Percentiles rank a stretch among this genome's conserved stretches.
phyloP scores from a whole-genome alignment of 2,329 filamentous ascomycete genomes.

The Fusarium verticillioides region DNA sequence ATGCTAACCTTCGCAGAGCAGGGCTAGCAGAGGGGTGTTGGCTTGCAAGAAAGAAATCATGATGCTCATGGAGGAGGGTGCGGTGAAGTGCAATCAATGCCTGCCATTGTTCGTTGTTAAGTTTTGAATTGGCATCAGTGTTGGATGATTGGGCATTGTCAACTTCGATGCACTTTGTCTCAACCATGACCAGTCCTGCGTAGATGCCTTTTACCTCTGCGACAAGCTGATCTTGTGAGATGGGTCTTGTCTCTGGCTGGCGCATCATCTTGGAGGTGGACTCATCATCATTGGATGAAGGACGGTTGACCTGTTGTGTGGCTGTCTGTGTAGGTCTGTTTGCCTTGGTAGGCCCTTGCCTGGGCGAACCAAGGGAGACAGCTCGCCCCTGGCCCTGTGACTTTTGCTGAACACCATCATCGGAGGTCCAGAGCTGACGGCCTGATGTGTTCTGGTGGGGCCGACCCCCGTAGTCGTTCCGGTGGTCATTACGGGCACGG shows the following conservation, averaged over 20 bases:
- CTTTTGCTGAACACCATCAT: slow-evolving; percentile 34
- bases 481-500: slow-evolving; percentile 25
- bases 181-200: slow-evolving; percentile 84
- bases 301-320: not conserved
- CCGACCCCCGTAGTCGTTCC: slow-evolving; percentile 36
- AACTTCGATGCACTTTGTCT: slow-evolving; percentile 87
- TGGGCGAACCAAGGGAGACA: slow-evolving; percentile 4
- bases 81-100: slow-evolving; percentile 84
- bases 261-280: slow-evolving; percentile 24
- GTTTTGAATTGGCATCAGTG: slow-evolving; percentile 54
- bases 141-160: slow-evolving; percentile 70
- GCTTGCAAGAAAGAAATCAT: slow-evolving; percentile 86
- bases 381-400: slow-evolving; percentile 14
- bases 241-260: slow-evolving; percentile 49
- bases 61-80: slow-evolving; percentile 83
- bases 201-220: slow-evolving; percentile 88
- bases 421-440: slow-evolving; percentile 46
- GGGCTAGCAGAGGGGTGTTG: slow-evolving; percentile 84
- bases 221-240: slow-evolving; percentile 81
- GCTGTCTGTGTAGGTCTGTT: slow-evolving; percentile 4
- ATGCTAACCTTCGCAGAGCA: slow-evolving; percentile 74
- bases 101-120: slow-evolving; percentile 81
- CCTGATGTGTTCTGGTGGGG: slow-evolving; percentile 34
- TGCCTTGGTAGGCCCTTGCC: slow-evolving; percentile 9
- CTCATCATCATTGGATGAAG: slow-evolving; percentile 15